These are phyloP conservation scores for Tuctoria greenei DNA, from an alignment of 176 grass and related monocot genomes.

Conservation along the genomic window DNA sequence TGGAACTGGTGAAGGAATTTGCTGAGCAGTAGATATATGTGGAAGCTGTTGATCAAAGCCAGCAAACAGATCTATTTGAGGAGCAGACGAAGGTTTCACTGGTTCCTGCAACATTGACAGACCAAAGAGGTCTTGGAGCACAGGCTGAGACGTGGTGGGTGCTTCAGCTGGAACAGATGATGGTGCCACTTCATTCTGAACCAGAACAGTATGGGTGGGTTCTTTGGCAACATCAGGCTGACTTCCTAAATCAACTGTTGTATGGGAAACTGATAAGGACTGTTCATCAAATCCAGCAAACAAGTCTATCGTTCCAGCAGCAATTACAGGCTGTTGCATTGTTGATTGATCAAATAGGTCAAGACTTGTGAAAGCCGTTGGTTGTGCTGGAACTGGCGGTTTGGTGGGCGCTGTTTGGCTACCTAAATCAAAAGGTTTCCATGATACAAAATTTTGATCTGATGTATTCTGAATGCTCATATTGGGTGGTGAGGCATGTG, in stretches of 20 bases:
- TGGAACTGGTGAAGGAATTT: constrained; percentile 39
- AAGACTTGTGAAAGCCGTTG: constrained; percentile 26
- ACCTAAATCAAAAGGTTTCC: constrained; percentile 18
- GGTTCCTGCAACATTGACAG: constrained; percentile 42
- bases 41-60: constrained; percentile 55
- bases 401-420: constrained; percentile 26
- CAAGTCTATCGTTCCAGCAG: constrained; percentile 49
- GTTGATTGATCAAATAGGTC: constrained; percentile 50
- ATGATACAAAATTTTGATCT: background rate
- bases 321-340: constrained; percentile 27
- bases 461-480: constrained; percentile 18
- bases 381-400: constrained; percentile 10
- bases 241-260: constrained; percentile 13
- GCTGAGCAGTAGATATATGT: constrained; percentile 38
- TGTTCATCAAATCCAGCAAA: constrained; percentile 71
- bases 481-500: constrained; percentile 27
- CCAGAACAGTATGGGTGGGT: constrained; percentile 26
- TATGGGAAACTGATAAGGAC: constrained; percentile 28
- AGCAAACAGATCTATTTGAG: constrained; percentile 64
- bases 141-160: constrained; percentile 30
- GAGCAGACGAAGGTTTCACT: constrained; percentile 26
- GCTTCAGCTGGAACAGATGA: constrained; percentile 33
- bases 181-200: constrained; percentile 32
- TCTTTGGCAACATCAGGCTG: constrained; percentile 42
- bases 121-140: constrained; percentile 48